Conservation (phyloP, 2,329 filamentous ascomycete genomes). For the Beauveria scarabaeidicola region DNA sequence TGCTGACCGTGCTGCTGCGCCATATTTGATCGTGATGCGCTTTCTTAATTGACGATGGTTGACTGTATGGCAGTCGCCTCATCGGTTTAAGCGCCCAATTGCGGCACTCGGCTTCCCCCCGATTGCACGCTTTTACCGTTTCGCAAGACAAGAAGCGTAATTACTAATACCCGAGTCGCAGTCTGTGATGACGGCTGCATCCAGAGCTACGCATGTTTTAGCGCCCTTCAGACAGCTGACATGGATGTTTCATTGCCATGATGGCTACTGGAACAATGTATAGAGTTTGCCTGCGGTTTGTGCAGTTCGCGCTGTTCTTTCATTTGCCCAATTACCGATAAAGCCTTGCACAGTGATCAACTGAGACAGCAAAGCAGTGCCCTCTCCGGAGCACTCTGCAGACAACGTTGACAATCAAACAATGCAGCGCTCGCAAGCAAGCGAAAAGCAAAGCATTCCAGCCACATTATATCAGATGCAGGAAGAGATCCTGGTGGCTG, state of each 20-base stretch:
- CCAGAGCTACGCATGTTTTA: neutral
- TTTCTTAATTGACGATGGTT: neutral
- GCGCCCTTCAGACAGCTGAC: neutral
- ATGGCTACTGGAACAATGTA: neutral
- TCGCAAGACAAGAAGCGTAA: no score
- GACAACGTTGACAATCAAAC: neutral
- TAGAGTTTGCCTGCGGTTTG: no score
- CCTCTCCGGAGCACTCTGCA: neutral
- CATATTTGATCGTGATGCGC: neutral
- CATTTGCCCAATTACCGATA: neutral
- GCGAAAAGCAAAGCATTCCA: neutral
- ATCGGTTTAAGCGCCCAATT: neutral
- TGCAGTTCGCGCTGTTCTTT: neutral
- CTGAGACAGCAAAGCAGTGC: neutral
- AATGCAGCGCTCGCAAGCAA: neutral
- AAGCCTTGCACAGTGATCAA: neutral
- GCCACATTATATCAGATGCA: neutral
- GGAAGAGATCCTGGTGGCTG: conserved; percentile 4
- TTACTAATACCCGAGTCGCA: neutral
- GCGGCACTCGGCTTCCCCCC: no score
- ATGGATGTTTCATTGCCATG: neutral
- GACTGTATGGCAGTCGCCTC: neutral
- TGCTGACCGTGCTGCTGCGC: neutral
- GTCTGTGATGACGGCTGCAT: neutral
- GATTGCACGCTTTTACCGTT: no score